Conservation (phyloP, 768 basidiomycete genomes). For the Russula brevipes region DNA sequence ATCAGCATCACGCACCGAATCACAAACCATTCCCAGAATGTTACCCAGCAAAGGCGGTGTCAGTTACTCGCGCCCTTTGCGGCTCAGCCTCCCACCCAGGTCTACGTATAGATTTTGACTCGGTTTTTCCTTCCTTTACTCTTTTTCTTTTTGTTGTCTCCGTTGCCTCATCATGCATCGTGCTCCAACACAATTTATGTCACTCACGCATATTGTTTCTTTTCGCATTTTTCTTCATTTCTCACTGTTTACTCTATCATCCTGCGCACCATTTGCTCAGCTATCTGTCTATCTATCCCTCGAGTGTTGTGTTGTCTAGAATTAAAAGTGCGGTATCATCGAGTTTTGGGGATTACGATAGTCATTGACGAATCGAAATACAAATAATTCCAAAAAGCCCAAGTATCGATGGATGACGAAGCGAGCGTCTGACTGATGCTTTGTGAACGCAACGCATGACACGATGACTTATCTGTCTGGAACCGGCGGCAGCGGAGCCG, state of each 20-base stretch:
- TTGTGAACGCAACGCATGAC: neutral
- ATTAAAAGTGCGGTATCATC: neutral
- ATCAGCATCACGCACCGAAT: conserved; percentile 8
- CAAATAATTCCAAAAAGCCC: neutral
- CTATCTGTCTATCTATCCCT: neutral
- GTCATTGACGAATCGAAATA: neutral
- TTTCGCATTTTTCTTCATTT: neutral
- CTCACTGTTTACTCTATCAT: neutral
- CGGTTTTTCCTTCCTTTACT: neutral
- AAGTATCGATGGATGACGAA: neutral
- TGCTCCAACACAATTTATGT: neutral
- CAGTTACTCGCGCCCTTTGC: conserved; percentile 21
- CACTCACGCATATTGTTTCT: conserved; percentile 3
- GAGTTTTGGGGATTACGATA: neutral
- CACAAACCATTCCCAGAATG: conserved; percentile 1
- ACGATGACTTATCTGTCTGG: too few relatives aligned
- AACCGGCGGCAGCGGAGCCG: too few relatives aligned
- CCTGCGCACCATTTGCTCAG: neutral
- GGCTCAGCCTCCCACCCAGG: conserved; percentile 16
- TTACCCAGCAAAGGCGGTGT: conserved; percentile 14
- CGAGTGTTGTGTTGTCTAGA: neutral
- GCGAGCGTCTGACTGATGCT: neutral
- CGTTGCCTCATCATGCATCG: too few relatives aligned
- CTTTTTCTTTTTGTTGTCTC: neutral
- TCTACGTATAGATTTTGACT: conserved; percentile 16